Base-by-base conservation (phyloP, 345 rosid genomes). In the Punica granatum region DNA sequence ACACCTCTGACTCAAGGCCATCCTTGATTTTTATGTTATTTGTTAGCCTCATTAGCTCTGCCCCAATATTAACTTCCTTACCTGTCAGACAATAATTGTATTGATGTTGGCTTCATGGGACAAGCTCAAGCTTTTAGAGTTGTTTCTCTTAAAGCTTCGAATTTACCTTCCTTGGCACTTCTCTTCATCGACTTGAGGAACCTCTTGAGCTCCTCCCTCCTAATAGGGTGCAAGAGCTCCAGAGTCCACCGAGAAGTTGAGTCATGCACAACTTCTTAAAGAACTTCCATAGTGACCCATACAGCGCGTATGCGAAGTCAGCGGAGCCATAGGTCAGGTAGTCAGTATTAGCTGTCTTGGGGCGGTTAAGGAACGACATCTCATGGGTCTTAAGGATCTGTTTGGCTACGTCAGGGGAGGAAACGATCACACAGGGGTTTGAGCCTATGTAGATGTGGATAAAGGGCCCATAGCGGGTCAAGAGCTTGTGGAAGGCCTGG, bases 251-350 rank as follows among this genome's bases (percentile, higher is more conserved):
- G 6, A 88, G 85, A 43, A 91, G 80, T 53, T 83, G 82, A 35
- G 80, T 71, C 96, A 85, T 85, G 81, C 91, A 85, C 1, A 91
- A 76, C 63, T 81, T 85, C 81, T 87, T 88, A 85, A 85, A 85
- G 85, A 85, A 88, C 75, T 84, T 91, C 96, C 96, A 91, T 63
- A 79, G 75, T 8, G 83, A 73, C 0, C 96, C 96, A 3, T 85
- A 88, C 28, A 81, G 80, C 15, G 81, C 88, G n/a, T 79, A 78
- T 58, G 89, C 80, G 68, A 91, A 86, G 74, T 87, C 96, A 1
- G 92, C 53, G 0, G 92, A 82, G 51, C 88, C 91, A 67, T 88
- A 91, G n/a, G 92, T 85, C n/a, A 91, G 85, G 76, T 81, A 91
- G 69, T 91, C 87, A 30, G 85, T 74, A 66, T 81, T 84, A 59